phyloP scores from a whole-genome alignment of 805 yeast genomes.

The Cyberlindnera misumaiensis region DNA sequence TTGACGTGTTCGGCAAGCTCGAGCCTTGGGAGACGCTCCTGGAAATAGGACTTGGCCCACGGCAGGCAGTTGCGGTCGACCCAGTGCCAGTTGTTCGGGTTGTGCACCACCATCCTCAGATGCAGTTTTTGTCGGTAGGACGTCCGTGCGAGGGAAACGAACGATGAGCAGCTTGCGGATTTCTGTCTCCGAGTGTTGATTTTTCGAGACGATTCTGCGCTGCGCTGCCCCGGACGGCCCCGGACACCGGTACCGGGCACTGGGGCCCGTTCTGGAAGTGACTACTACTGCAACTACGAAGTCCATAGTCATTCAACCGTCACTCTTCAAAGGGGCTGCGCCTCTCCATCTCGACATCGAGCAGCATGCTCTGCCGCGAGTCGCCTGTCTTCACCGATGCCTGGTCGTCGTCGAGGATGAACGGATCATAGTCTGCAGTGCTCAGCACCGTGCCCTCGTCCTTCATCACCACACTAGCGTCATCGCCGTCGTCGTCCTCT shows the following conservation, averaged over 20 bases:
- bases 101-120: slow-evolving; percentile 51
- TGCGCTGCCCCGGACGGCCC: not conserved
- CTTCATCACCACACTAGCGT: slow-evolving; percentile 6
- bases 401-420: slow-evolving; percentile 19
- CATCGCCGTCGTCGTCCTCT: slow-evolving; percentile 4
- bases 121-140: no score
- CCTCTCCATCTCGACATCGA: slow-evolving; percentile 22
- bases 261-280: not conserved
- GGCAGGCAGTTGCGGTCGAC: slow-evolving; percentile 61
- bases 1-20: slow-evolving; percentile 22
- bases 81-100: slow-evolving; percentile 78
- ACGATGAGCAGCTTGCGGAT: no score
- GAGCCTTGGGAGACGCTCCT: slow-evolving; percentile 27
- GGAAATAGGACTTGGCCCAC: slow-evolving; percentile 51
- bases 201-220: not conserved
- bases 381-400: slow-evolving; percentile 5
- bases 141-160: no score
- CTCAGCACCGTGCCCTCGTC: slow-evolving; percentile 2
- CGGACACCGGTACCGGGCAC: no score
- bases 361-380: slow-evolving; percentile 19
- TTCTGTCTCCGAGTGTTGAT: no score
- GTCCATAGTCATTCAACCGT: no score
- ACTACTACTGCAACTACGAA: no score
- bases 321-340: slow-evolving; percentile 15
- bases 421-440: slow-evolving; percentile 20